phyloP scores from a whole-genome alignment of 176 grass and related monocot species.

The Poa annua region DNA sequence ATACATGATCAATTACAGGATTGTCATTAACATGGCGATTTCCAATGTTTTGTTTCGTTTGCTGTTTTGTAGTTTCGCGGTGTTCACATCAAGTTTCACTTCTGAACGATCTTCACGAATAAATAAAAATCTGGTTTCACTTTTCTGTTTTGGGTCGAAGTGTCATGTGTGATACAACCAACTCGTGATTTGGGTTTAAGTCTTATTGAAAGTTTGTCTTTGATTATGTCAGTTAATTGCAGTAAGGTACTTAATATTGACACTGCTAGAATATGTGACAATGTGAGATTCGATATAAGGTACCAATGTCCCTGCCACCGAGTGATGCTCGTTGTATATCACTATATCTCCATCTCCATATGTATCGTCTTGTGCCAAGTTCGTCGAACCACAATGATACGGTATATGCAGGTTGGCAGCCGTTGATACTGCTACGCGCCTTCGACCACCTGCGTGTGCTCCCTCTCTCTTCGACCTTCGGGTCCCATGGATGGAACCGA shows the following conservation, averaged over 20 bases:
- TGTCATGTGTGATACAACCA: too few species aligned
- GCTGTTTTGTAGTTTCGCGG: too few species aligned
- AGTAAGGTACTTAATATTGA: neutral
- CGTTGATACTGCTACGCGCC: neutral
- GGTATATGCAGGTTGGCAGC: neutral
- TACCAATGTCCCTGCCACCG: slow-evolving; percentile 14
- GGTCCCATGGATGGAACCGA: neutral
- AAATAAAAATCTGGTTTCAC: too few species aligned
- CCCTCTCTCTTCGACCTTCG: neutral
- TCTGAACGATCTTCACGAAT: too few species aligned
- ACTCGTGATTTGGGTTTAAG: too few species aligned
- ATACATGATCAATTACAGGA: too few species aligned
- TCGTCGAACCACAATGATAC: slow-evolving; percentile 23
- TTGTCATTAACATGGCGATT: too few species aligned
- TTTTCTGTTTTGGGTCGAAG: too few species aligned
- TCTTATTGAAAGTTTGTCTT: too few species aligned
- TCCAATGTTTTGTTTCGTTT: too few species aligned
- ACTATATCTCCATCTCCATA: neutral
- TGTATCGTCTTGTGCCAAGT: neutral
- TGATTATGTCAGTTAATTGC: too few species aligned
- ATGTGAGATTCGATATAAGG: neutral
- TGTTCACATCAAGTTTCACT: too few species aligned
- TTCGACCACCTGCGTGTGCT: neutral
- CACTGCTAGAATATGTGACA: neutral
- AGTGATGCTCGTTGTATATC: neutral